Base-by-base conservation (phyloP, 352 stramenopile species). In the Blastocystis sp. region DNA sequence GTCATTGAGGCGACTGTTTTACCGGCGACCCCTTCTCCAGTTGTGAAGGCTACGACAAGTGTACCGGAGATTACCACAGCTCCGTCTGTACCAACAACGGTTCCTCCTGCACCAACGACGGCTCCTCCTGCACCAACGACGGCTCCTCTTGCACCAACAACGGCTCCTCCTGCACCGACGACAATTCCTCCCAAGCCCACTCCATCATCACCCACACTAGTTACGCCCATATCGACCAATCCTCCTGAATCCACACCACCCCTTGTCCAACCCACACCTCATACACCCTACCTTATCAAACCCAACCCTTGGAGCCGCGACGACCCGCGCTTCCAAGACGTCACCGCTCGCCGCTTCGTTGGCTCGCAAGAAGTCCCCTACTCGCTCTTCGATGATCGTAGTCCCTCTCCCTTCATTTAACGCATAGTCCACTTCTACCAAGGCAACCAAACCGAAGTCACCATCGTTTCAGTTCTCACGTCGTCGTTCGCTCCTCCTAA, bases 311-410 rank as follows among this genome's bases (percentile, higher is more conserved):
- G 49, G 27, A 48, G 24, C 21, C 21, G 1, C 8, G 11, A 6
- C 8, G 48, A 81, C 40, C 21, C n/a, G 16, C 42, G 48, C 1
- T 81, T 81, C 38, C 27, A 48, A 44, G 46, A 40, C 7, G 69
- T 81, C 11, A 32, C 3, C 8, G 53, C 63, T 27, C 42, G 69
- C 1, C 69, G 24, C 21, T 81, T 65, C 36, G 53, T 6, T 21
- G 69, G 69, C n/a, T 24, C 9, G 4, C 46, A 63, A 18, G 32
- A 81, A 51, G 21, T 27, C 7, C 24, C 32, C 11, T 81, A 48
- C 42, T 81, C 69, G 21, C 69, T 51, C 16, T 81, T 64, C 53
- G 27, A 54, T 21, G 42, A 81, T 51, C 36, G 69, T 81, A 61
- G 2, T 38, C n/a, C 34, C 27, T 36, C 9, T 27, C 0, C 9